Percentiles rank a stretch among this genome's conserved stretches.
Conservation (phyloP, 139 green algal species). For the Coelastrella sp. region DNA sequence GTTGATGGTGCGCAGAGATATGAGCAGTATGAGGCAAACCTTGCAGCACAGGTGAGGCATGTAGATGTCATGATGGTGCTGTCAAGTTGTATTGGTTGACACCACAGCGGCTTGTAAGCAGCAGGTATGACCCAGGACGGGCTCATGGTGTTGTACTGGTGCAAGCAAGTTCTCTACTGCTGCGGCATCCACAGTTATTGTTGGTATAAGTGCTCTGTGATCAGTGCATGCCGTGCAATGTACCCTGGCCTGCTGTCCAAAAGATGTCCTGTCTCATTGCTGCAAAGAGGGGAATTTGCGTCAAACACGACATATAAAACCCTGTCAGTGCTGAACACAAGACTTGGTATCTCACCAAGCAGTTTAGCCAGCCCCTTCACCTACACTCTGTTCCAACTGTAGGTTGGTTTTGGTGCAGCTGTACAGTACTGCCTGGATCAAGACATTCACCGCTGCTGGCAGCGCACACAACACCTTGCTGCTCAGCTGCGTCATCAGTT, state of each 20-base stretch:
- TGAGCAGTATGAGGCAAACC: conserved; percentile 78
- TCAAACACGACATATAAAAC: neutral
- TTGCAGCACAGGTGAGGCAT: conserved; percentile 68
- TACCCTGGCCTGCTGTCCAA: no score
- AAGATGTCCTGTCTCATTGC: neutral
- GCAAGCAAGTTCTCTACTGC: no score
- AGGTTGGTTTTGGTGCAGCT: conserved; percentile 72
- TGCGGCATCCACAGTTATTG: no score
- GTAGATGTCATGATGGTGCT: neutral
- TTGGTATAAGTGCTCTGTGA: no score
- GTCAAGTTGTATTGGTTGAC: no score
- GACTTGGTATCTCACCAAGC: no score
- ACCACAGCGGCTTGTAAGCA: no score
- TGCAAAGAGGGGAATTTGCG: neutral
- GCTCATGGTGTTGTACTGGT: no score
- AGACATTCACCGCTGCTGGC: conserved; percentile 61
- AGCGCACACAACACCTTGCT: conserved; percentile 63
- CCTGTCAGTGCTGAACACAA: no score
- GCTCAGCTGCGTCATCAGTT: conserved; percentile 52
- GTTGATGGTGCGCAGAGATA: conserved; percentile 61
- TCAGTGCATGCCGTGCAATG: no score
- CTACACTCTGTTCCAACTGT: conserved; percentile 5
- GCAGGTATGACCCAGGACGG: no score
- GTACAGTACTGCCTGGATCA: conserved; percentile 63
- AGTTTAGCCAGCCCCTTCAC: no score